Conservation (phyloP, 192 early-diverging fungal genomes). For the Spinellus fusiger region DNA sequence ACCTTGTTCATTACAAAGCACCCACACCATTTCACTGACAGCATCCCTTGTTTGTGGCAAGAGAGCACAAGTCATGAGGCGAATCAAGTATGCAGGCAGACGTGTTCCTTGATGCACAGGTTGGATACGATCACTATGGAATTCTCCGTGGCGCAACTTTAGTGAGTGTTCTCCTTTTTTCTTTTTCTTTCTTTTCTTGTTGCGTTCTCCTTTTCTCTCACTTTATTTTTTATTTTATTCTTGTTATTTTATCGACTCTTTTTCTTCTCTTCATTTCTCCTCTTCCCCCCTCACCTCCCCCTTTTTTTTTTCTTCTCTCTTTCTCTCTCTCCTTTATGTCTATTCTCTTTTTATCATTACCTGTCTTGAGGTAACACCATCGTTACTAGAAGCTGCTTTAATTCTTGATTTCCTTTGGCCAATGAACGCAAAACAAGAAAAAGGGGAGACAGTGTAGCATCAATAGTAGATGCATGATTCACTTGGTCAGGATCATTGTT, state of each 20-base stretch:
- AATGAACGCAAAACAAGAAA: constrained; percentile 57
- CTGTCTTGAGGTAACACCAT: constrained; percentile 60
- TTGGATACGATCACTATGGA: constrained; percentile 60
- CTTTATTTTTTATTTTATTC: background rate
- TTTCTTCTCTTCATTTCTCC: background rate
- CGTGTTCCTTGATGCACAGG: constrained; percentile 58
- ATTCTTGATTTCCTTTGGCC: constrained; percentile 41
- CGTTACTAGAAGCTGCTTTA: constrained; percentile 34
- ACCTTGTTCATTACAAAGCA: constrained; percentile 67
- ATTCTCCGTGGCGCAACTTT: background rate
- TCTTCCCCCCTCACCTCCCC: background rate
- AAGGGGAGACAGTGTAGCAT: constrained; percentile 65
- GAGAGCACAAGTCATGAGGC: constrained; percentile 62
- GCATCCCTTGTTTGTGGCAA: constrained; percentile 52
- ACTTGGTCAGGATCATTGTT: constrained; percentile 40
- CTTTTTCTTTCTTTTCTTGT: background rate
- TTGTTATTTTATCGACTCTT: no score
- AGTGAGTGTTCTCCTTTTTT: no score
- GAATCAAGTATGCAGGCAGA: constrained; percentile 59
- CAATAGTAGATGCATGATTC: constrained; percentile 36
- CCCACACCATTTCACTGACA: constrained; percentile 60
- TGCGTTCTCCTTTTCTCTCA: background rate
- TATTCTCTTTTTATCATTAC: constrained; percentile 34
- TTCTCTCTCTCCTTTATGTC: background rate
- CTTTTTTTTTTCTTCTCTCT: background rate